These are phyloP conservation scores for Apodospora peruviana DNA, from an alignment of 495 filamentous ascomycete species.

Conservation along the genomic window DNA sequence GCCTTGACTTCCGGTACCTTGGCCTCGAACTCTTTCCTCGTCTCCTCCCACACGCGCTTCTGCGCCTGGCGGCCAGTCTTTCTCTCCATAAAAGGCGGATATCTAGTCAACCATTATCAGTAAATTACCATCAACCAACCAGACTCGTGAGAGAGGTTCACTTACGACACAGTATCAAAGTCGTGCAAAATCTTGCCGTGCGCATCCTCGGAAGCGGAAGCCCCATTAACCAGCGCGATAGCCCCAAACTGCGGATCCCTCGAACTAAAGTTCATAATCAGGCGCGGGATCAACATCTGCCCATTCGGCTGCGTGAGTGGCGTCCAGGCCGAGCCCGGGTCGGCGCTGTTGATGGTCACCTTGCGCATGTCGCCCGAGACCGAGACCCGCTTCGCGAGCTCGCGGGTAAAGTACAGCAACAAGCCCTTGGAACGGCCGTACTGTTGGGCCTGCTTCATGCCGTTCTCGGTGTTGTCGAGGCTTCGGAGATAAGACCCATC, in stretches of 20 bases:
- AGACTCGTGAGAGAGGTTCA: background rate
- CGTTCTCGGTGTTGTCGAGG: slow-evolving; percentile 19
- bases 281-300: slow-evolving; percentile 11
- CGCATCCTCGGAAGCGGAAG: slow-evolving; percentile 6
- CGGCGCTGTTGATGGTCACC: slow-evolving; percentile 20
- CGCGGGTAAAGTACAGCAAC: slow-evolving; percentile 20
- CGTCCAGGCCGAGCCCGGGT: slow-evolving; percentile 18
- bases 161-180: slow-evolving; percentile 13
- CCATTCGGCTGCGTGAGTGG: slow-evolving; percentile 11
- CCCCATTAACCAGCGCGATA: slow-evolving; percentile 14
- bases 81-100: slow-evolving; percentile 17
- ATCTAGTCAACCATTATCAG: too few relatives aligned
- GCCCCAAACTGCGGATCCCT: slow-evolving; percentile 11
- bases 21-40: slow-evolving; percentile 13
- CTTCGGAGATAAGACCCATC: slow-evolving; percentile 17
- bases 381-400: slow-evolving; percentile 14
- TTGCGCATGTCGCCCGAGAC: slow-evolving; percentile 1
- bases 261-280: slow-evolving; percentile 17
- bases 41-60: slow-evolving; percentile 20
- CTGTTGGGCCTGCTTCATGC: slow-evolving; percentile 18
- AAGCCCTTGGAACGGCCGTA: slow-evolving; percentile 23
- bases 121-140: background rate
- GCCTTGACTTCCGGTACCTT: slow-evolving; percentile 16
- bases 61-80: slow-evolving; percentile 17
- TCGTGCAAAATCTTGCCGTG: slow-evolving; percentile 19